A percentile compares a stretch with the other conserved stretches of the same genome.
Conservation (phyloP, 2,329 filamentous ascomycete genomes). For the Pezicula carpinea region DNA sequence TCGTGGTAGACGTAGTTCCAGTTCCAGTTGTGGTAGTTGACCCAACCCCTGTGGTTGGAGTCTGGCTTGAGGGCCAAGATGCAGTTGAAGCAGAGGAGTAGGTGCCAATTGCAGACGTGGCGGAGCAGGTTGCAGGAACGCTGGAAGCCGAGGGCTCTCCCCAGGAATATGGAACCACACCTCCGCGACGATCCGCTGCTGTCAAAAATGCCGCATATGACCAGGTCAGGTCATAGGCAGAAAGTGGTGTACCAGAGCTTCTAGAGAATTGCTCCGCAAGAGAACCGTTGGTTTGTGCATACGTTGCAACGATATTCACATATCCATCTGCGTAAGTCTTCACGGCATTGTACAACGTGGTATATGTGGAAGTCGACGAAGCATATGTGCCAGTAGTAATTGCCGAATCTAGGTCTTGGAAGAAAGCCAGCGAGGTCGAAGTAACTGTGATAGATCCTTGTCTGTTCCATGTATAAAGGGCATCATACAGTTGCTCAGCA, state of each 20-base stretch:
- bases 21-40: constrained; percentile 12
- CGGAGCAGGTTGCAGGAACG: constrained; percentile 45
- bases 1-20: constrained; percentile 4
- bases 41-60: constrained; percentile 14
- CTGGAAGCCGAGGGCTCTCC: constrained; percentile 39
- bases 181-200: constrained; percentile 51
- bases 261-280: constrained; percentile 64
- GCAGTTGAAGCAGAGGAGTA: constrained; percentile 43
- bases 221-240: constrained; percentile 67
- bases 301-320: constrained; percentile 41
- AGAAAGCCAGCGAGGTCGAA: constrained; percentile 63
- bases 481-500: constrained; percentile 76
- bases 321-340: constrained; percentile 59
- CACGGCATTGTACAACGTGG: constrained; percentile 58
- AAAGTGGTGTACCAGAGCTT: constrained; percentile 48
- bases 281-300: constrained; percentile 55
- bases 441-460: constrained; percentile 61
- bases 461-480: constrained; percentile 65
- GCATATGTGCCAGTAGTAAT: constrained; percentile 59
- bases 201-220: constrained; percentile 69
- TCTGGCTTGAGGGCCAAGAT: constrained; percentile 40
- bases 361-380: constrained; percentile 53
- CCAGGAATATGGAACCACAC: constrained; percentile 54
- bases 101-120: constrained; percentile 41
- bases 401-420: constrained; percentile 57